phyloP scores from a whole-genome alignment of 2,329 filamentous ascomycete genomes.

The Zasmidium angulare region DNA sequence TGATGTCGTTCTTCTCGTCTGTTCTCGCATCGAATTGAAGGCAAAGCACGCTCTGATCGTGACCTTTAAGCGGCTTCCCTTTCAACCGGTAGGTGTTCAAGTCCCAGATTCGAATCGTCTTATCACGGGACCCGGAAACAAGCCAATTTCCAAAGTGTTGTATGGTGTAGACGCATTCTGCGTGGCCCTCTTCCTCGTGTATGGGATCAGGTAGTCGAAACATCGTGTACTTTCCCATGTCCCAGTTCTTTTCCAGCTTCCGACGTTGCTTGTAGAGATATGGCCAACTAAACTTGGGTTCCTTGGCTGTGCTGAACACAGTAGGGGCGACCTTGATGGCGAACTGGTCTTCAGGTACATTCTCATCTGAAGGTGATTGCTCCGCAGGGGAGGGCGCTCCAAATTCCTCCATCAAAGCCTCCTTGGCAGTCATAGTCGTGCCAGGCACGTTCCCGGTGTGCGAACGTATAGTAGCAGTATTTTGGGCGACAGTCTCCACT shows the following conservation, averaged over 20 bases:
- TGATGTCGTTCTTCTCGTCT: constrained; percentile 69
- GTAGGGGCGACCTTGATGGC: constrained; percentile 14
- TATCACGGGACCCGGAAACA: constrained; percentile 90
- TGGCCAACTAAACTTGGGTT: constrained; percentile 80
- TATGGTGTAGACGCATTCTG: constrained; percentile 91
- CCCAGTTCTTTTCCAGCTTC: constrained; percentile 87
- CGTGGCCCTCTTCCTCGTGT: constrained; percentile 77
- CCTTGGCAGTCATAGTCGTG: constrained; percentile 4
- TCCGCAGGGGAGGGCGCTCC: not conserved
- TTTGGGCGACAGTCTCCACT: constrained; percentile 13
- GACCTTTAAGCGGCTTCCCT: constrained; percentile 70
- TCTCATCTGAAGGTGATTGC: not conserved
- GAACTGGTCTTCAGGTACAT: not conserved
- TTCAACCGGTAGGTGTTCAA: constrained; percentile 77
- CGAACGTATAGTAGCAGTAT: constrained; percentile 5
- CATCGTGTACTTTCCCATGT: constrained; percentile 74
- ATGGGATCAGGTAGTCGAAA: constrained; percentile 88
- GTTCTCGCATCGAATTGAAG: constrained; percentile 90
- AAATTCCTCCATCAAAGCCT: constrained; percentile 8
- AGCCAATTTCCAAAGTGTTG: constrained; percentile 84
- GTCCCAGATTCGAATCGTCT: constrained; percentile 86
- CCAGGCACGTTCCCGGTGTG: constrained; percentile 3
- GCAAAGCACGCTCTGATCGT: constrained; percentile 85
- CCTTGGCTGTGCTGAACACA: constrained; percentile 17
- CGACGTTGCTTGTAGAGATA: constrained; percentile 87